Evolutionary conservation across 768 basidiomycete genomes (phyloP), one percentile per base, ranked within the genome.

Genomic region (Panaeolus cyanescens): DNA sequence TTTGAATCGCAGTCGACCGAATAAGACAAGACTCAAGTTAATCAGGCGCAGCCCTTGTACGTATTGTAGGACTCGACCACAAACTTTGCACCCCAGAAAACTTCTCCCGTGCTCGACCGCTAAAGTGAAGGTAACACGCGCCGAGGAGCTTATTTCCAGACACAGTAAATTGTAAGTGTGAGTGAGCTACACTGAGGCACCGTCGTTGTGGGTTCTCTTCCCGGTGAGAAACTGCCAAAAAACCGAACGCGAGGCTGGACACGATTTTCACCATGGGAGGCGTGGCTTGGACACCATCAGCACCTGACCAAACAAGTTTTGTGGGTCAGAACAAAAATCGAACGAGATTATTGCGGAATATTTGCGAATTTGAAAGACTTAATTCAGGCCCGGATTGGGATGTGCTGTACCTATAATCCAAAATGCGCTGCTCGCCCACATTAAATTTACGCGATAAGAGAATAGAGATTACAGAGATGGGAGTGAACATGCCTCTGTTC

Each of bases 81-180:
- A 39, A 50, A 50, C 28, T 50, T 50, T 28, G 45, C 45, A 50
- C 45, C 45, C 45, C 45, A 50, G 45, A 50, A 50, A 50, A 15
- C 45, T 50, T 50, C 45, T 50, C 30, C 45, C 45, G 45, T 50
- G 25, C 30, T 30, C 1, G 10, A 42, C 19, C 39, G 39, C 4
- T 12, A 50, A 50, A 9, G 45, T 28, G 22, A 30, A 50, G 45
- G 30, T 50, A 50, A 50, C 22, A 22, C 45, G 22, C 25, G 22
- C 39, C n/a, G 20, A 42, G 19, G 19, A 42, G 22, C 19, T 42
- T 9, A 42, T 4, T 39, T 39, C 17, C 19, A 15, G 17, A 6
- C 17, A 15, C 17, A 17, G 37, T n/a, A n/a, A n/a, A 39, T 19
- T n/a, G n/a, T n/a, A n/a, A n/a, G n/a, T n/a, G n/a, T n/a, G 7